A percentile compares a stretch with the other conserved stretches of the same genome.
Conservation (phyloP, 345 rosid genomes). For the Arabidopsis arenosa region DNA sequence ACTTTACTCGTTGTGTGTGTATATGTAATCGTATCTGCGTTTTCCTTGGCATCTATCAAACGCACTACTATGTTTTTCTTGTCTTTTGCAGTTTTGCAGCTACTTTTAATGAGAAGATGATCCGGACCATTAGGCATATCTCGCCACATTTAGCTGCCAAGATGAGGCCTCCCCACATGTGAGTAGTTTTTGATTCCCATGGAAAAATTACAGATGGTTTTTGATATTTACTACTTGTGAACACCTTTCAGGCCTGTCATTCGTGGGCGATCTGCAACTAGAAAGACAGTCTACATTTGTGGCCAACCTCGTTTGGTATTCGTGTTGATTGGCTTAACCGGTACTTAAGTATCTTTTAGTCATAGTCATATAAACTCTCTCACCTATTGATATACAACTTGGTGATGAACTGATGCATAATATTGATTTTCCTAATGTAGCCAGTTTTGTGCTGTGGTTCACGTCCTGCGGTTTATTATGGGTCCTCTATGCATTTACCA, state of each 20-base stretch:
- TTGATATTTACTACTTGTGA: background rate
- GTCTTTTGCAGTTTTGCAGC: conserved; percentile 77
- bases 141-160: conserved; percentile 96
- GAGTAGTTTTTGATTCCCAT: conserved; percentile 39
- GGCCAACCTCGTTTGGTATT: conserved; percentile 48
- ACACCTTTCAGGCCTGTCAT: conserved; percentile 46
- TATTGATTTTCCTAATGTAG: conserved; percentile 33
- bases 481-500: conserved; percentile 43
- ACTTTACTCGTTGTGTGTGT: background rate
- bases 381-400: conserved; percentile 13
- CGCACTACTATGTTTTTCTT: background rate
- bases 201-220: background rate
- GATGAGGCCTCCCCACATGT: conserved; percentile 96
- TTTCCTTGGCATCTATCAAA: conserved; percentile 4
- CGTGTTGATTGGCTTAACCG: conserved; percentile 41
- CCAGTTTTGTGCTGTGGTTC: conserved; percentile 44
- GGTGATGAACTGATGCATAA: conserved; percentile 17
- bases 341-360: conserved; percentile 16
- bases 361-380: background rate
- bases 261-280: conserved; percentile 45
- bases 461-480: conserved; percentile 43
- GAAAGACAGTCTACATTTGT: conserved; percentile 46
- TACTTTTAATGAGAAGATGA: conserved; percentile 82
- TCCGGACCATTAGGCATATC: conserved; percentile 82
- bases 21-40: background rate